Conservation (phyloP, 768 basidiomycete genomes). For the Lyophyllum shimeji region DNA sequence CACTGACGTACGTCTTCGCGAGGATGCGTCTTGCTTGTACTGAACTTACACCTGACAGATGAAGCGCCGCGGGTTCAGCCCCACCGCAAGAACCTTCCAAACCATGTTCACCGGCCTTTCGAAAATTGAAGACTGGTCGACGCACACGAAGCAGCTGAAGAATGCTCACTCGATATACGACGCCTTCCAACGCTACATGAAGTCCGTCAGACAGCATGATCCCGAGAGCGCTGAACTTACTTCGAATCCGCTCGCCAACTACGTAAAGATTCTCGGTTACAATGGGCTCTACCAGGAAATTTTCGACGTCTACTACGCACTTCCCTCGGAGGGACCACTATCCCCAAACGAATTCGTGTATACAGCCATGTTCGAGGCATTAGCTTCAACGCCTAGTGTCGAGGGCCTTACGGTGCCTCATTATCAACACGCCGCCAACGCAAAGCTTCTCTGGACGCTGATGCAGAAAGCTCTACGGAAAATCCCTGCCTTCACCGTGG, state of each 20-base stretch:
- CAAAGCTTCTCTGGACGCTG: conserved; percentile 70
- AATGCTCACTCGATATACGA: conserved; percentile 63
- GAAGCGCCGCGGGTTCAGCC: conserved; percentile 79
- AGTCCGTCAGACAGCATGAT: conserved; percentile 47
- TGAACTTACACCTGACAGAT: conserved; percentile 49
- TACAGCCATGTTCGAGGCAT: conserved; percentile 63
- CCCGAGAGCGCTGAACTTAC: conserved; percentile 46
- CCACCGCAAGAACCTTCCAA: conserved; percentile 64
- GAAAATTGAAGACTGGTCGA: conserved; percentile 60
- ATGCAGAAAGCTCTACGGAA: conserved; percentile 53
- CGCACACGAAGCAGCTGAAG: conserved; percentile 57
- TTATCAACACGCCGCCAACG: conserved; percentile 58
- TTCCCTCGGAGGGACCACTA: conserved; percentile 64
- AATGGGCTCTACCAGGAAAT: conserved; percentile 61
- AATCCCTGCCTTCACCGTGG: conserved; percentile 45
- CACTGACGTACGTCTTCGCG: conserved; percentile 52
- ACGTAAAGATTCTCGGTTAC: conserved; percentile 66
- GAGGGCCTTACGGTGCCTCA: conserved; percentile 20
- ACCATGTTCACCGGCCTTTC: conserved; percentile 69
- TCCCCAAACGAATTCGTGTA: conserved; percentile 61
- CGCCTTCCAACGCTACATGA: conserved; percentile 50
- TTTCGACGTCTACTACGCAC: conserved; percentile 72
- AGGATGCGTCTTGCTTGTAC: neutral
- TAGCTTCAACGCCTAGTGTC: conserved; percentile 28
- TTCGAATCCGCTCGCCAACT: conserved; percentile 52